phyloP scores from a whole-genome alignment of 352 stramenopile genomes.

The Pythium chondricola region DNA sequence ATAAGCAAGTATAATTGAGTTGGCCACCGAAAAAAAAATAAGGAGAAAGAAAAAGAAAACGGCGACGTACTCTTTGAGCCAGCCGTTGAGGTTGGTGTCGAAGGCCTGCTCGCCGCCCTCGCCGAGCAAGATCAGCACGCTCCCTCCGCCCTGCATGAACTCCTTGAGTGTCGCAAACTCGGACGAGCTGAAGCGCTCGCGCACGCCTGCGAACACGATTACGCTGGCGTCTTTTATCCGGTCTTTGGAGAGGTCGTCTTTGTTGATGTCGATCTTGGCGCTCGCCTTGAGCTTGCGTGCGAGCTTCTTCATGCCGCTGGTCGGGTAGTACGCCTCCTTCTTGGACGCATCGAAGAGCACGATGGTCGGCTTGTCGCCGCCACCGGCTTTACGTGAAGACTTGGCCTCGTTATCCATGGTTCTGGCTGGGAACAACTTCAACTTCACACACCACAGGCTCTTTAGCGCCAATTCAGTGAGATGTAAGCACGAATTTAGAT shows the following conservation, averaged over 20 bases:
- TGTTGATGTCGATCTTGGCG: constrained; percentile 92
- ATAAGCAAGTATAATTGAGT: background rate
- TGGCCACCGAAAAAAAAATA: background rate
- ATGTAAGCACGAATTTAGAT: no score
- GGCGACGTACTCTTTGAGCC: constrained; percentile 84
- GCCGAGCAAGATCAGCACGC: constrained; percentile 86
- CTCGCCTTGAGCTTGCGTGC: constrained; percentile 83
- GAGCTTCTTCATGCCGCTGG: constrained; percentile 91
- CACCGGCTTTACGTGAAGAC: constrained; percentile 11
- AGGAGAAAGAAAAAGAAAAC: background rate
- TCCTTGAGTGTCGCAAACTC: constrained; percentile 86
- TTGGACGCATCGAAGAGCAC: constrained; percentile 92
- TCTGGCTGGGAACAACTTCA: constrained; percentile 2
- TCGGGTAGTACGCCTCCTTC: constrained; percentile 90
- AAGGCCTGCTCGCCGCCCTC: constrained; percentile 88
- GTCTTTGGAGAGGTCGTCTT: constrained; percentile 89
- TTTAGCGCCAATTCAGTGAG: background rate
- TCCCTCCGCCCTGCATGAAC: constrained; percentile 86
- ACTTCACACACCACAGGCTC: background rate
- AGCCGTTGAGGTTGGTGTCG: constrained; percentile 94
- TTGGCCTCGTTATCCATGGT: constrained; percentile 15
- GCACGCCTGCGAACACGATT: constrained; percentile 87
- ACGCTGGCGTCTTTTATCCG: constrained; percentile 83
- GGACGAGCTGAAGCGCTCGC: constrained; percentile 86
- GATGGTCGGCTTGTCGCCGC: constrained; percentile 18